Percentiles rank a stretch among this genome's conserved stretches.
Evolutionary conservation across 345 rosid genomes (phyloP).

Genomic region (Arabidopsis thaliana): TAIR10.1 NC_003070.9:21161501-21162000

Average conservation of each 20-base stretch:
- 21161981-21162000: slow-evolving; percentile 56
- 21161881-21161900: not conserved
- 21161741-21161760: slow-evolving; percentile 78
- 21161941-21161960: slow-evolving; percentile 29
- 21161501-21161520: slow-evolving; percentile 5
- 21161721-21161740: slow-evolving; percentile 92
- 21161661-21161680: slow-evolving; percentile 68
- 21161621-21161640: slow-evolving; percentile 92
- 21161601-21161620: slow-evolving; percentile 29
- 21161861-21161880: slow-evolving; percentile 15
- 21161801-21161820: slow-evolving; percentile 20
- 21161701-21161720: slow-evolving; percentile 72
- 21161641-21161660: slow-evolving; percentile 79
- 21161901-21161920: not conserved
- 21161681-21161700: slow-evolving; percentile 72
- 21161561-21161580: not conserved
- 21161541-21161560: not conserved
- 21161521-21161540: not conserved
- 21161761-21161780: slow-evolving; percentile 48
- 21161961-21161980: slow-evolving; percentile 43
- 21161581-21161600: slow-evolving; percentile 26
- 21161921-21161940: slow-evolving; percentile 12
- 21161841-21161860: slow-evolving; percentile 30
- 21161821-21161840: not conserved
- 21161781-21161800: slow-evolving; percentile 50